Conservation (phyloP, 768 basidiomycete genomes). For the Pulveroboletus sp. region DNA sequence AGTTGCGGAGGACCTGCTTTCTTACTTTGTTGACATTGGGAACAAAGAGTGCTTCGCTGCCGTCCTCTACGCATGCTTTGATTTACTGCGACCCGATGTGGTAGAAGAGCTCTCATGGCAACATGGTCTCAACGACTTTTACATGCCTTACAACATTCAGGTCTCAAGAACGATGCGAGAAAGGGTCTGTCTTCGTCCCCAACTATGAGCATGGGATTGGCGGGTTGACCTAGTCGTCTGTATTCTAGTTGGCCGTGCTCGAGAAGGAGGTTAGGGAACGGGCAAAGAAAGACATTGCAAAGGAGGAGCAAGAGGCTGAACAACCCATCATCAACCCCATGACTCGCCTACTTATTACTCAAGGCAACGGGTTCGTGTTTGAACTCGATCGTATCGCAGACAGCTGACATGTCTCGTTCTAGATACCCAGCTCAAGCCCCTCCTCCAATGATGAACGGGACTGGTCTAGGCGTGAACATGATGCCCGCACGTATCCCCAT, state of each 20-base stretch:
- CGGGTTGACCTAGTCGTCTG: constrained; percentile 1
- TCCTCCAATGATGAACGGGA: constrained; percentile 55
- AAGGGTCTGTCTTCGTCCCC: constrained; percentile 43
- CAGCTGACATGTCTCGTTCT: constrained; percentile 3
- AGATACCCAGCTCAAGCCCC: constrained; percentile 65
- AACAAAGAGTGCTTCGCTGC: constrained; percentile 98
- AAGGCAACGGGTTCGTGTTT: constrained; percentile 54
- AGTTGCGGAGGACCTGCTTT: constrained; percentile 89
- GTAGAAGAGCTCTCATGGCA: constrained; percentile 97
- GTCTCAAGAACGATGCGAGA: constrained; percentile 74
- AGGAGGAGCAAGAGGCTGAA: constrained; percentile 85
- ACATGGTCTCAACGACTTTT: constrained; percentile 93
- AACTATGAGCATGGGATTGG: not conserved
- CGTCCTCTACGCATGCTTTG: constrained; percentile 87
- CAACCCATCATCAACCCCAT: constrained; percentile 87
- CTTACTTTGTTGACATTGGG: constrained; percentile 97
- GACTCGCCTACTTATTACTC: constrained; percentile 61
- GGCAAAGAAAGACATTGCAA: constrained; percentile 78
- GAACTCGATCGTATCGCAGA: not conserved
- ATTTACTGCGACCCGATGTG: constrained; percentile 87
- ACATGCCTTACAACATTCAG: constrained; percentile 95
- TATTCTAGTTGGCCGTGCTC: constrained; percentile 57
- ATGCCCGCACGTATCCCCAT: constrained; percentile 47
- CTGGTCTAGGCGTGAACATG: constrained; percentile 43
- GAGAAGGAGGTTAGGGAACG: constrained; percentile 90